A percentile compares a stretch with the other conserved stretches of the same genome.
These are phyloP conservation scores for Leccinum fallax DNA, from an alignment of 1,284 basidiomycete genomes.

Conservation along the genomic window DNA sequence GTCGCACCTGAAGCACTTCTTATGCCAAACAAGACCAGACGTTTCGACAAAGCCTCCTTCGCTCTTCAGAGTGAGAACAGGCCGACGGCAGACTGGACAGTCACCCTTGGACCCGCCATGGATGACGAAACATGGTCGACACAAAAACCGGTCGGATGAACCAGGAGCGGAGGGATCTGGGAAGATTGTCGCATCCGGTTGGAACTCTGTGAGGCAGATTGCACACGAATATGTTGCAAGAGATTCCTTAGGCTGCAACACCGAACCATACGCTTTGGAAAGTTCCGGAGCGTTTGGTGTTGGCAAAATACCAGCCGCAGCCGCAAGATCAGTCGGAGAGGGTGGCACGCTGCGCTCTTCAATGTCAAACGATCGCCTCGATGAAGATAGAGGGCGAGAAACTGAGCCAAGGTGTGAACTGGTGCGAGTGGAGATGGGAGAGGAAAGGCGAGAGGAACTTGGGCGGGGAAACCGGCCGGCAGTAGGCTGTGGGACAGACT, in stretches of 20 bases:
- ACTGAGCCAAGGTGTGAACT: slow-evolving; percentile 60
- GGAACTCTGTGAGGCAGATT: slow-evolving; percentile 63
- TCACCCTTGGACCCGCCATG: slow-evolving; percentile 76
- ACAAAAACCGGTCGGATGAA: slow-evolving; percentile 59
- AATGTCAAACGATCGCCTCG: slow-evolving; percentile 46
- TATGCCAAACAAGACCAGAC: slow-evolving; percentile 73
- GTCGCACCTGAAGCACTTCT: slow-evolving; percentile 72
- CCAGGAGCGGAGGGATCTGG: slow-evolving; percentile 60
- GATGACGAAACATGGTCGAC: slow-evolving; percentile 65
- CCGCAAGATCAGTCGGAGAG: slow-evolving; percentile 32
- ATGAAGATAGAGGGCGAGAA: slow-evolving; percentile 56
- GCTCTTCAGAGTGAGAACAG: slow-evolving; percentile 70
- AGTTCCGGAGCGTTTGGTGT: slow-evolving; percentile 62
- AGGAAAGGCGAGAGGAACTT: slow-evolving; percentile 36
- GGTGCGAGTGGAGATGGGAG: slow-evolving; percentile 48
- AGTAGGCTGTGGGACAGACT: slow-evolving; percentile 27
- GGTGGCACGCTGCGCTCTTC: slow-evolving; percentile 38
- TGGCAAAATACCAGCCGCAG: slow-evolving; percentile 59
- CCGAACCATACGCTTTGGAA: slow-evolving; percentile 80
- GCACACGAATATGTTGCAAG: slow-evolving; percentile 66
- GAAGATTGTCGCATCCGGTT: slow-evolving; percentile 81
- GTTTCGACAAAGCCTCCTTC: slow-evolving; percentile 78
- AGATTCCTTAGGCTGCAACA: slow-evolving; percentile 76
- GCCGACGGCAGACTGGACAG: slow-evolving; percentile 63
- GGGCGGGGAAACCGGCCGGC: slow-evolving; percentile 54